Evolutionary conservation across 805 yeast species (phyloP).

Genomic region (Teunomyces cretensis): DNA sequence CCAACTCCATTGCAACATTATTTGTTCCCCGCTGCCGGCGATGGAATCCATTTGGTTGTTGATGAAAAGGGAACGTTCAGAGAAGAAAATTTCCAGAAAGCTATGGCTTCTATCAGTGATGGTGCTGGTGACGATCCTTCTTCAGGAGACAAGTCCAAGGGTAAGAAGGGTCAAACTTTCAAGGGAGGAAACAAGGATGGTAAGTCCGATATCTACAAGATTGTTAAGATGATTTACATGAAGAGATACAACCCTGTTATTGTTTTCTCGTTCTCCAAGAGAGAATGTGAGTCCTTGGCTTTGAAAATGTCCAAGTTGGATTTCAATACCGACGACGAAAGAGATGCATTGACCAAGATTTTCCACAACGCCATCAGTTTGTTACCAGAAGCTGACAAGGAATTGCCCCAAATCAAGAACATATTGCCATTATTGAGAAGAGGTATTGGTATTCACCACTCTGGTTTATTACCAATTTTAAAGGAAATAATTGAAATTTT

Average conservation of each 20-base stretch:
- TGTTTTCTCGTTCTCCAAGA: constrained; percentile 95
- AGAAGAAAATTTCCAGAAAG: constrained; percentile 97
- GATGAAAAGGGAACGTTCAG: constrained; percentile 96
- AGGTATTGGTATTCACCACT: constrained; percentile 98
- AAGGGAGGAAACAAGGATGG: constrained; percentile 84
- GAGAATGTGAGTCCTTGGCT: constrained; percentile 95
- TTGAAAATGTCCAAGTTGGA: constrained; percentile 94
- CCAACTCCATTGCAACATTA: constrained; percentile 99
- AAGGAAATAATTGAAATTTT: constrained; percentile 94
- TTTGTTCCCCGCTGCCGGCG: constrained; percentile 97
- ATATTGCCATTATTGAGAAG: constrained; percentile 84
- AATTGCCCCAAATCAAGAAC: constrained; percentile 91
- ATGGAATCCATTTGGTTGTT: constrained; percentile 95
- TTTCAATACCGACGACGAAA: constrained; percentile 91
- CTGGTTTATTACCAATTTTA: constrained; percentile 89
- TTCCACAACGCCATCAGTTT: constrained; percentile 86
- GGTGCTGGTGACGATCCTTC: constrained; percentile 82
- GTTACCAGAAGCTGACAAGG: constrained; percentile 87
- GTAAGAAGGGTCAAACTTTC: constrained; percentile 75
- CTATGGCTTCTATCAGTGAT: constrained; percentile 90
- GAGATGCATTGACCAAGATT: constrained; percentile 85
- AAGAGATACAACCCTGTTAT: constrained; percentile 96
- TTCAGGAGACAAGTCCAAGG: constrained; percentile 55
- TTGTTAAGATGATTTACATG: constrained; percentile 96
- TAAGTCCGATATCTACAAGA: constrained; percentile 87